Evolutionary conservation across 805 yeast species (phyloP).

Genomic region (Blastobotrys terrestris): DNA sequence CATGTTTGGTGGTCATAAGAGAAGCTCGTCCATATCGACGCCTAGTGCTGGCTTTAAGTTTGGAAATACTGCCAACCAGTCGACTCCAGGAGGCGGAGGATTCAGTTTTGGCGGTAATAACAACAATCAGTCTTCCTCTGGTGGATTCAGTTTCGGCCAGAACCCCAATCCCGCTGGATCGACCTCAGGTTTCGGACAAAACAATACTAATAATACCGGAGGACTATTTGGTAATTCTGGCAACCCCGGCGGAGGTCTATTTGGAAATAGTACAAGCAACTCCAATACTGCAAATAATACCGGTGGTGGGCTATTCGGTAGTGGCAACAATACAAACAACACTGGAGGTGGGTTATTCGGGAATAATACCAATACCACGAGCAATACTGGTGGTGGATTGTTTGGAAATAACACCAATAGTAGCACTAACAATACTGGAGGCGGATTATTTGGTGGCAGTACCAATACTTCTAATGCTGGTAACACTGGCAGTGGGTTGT

Average conservation of each 20-base stretch:
- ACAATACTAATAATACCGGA: not conserved
- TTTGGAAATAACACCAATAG: constrained; percentile 19
- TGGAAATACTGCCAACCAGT: not conserved
- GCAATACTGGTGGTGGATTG: constrained; percentile 17
- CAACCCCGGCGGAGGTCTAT: not conserved
- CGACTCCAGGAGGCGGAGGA: not conserved
- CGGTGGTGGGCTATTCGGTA: constrained; percentile 21
- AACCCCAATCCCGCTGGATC: not conserved
- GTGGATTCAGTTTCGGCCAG: constrained; percentile 1
- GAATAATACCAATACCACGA: constrained; percentile 7
- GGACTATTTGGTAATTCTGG: not conserved
- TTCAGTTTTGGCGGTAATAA: not conserved
- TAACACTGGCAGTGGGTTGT: constrained; percentile 19
- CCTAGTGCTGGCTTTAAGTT: not conserved
- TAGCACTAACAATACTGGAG: constrained; percentile 16
- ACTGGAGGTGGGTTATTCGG: constrained; percentile 22
- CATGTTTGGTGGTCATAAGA: constrained; percentile 3
- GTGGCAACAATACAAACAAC: constrained; percentile 14
- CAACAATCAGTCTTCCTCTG: not conserved
- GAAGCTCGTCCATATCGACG: constrained; percentile 1
- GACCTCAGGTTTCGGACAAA: constrained; percentile 1
- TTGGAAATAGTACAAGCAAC: not conserved
- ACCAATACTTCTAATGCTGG: constrained; percentile 1
- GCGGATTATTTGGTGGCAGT: constrained; percentile 16
- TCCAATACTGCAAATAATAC: not conserved